These are phyloP conservation scores for Chaetomiaceae sp. DNA, from an alignment of 2,329 filamentous ascomycete genomes.

Conservation along the genomic window DNA sequence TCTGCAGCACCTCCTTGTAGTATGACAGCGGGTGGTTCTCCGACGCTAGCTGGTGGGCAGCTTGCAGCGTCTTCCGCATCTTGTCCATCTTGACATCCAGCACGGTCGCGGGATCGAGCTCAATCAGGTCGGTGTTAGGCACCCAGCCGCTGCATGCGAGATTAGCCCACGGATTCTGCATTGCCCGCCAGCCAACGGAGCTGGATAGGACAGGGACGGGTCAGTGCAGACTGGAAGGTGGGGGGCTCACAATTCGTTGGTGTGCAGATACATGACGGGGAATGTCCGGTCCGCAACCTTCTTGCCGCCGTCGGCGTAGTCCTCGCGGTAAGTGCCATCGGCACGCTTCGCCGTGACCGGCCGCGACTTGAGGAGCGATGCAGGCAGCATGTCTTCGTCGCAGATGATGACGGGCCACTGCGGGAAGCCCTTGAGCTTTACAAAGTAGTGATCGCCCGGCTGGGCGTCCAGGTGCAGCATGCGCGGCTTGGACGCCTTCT, in stretches of 20 bases:
- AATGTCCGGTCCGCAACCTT: slow-evolving; percentile 79
- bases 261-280: slow-evolving; percentile 89
- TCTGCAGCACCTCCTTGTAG: slow-evolving; percentile 74
- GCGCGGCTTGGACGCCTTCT: slow-evolving; percentile 73
- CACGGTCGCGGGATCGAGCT: slow-evolving; percentile 68
- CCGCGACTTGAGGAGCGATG: slow-evolving; percentile 66
- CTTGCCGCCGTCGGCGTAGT: slow-evolving; percentile 83
- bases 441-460: slow-evolving; percentile 86
- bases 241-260: slow-evolving; percentile 96
- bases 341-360: slow-evolving; percentile 76
- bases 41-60: slow-evolving; percentile 73
- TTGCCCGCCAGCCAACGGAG: too few species aligned
- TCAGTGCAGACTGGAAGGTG: background rate
- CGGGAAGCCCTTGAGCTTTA: slow-evolving; percentile 89
- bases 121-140: slow-evolving; percentile 72
- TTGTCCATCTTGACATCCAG: slow-evolving; percentile 65
- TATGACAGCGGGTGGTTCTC: slow-evolving; percentile 70
- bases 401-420: slow-evolving; percentile 93
- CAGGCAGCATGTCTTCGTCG: slow-evolving; percentile 89
- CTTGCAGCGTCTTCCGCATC: slow-evolving; percentile 70
- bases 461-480: slow-evolving; percentile 70
- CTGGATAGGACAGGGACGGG: background rate
- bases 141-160: slow-evolving; percentile 72
- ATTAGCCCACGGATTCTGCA: slow-evolving; percentile 8
- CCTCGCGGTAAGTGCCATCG: slow-evolving; percentile 82